These are phyloP conservation scores for Talaromyces sp. DNA, from an alignment of 2,329 filamentous ascomycete species.

Conservation along the genomic window DNA sequence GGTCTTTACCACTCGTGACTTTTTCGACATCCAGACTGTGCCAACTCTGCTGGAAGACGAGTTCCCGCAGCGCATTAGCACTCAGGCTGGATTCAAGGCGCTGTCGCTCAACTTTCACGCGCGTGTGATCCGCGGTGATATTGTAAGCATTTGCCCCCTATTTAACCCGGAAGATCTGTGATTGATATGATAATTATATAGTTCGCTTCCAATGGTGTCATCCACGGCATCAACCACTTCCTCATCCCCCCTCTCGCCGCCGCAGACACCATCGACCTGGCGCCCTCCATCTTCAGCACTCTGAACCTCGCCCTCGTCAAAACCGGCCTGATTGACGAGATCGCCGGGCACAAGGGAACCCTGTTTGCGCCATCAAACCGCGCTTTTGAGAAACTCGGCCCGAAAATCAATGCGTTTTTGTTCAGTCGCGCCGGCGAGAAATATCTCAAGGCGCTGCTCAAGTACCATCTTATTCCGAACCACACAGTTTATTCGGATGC, in stretches of 20 bases:
- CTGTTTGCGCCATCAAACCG: conserved; percentile 74
- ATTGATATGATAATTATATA: conserved; percentile 21
- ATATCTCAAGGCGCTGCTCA: conserved; percentile 70
- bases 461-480: conserved; percentile 71
- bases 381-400: conserved; percentile 64
- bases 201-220: conserved; percentile 70
- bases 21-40: conserved; percentile 66
- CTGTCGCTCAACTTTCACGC: conserved; percentile 72
- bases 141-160: conserved; percentile 44
- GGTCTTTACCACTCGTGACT: conserved; percentile 58
- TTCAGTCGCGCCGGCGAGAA: conserved; percentile 69
- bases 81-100: conserved; percentile 59
- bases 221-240: conserved; percentile 69
- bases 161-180: not conserved
- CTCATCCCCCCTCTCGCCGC: conserved; percentile 66
- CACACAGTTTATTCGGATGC: conserved; percentile 76
- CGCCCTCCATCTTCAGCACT: conserved; percentile 71
- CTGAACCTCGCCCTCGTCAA: conserved; percentile 68
- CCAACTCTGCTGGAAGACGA: conserved; percentile 64
- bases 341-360: conserved; percentile 59
- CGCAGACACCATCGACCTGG: conserved; percentile 58
- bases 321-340: conserved; percentile 64
- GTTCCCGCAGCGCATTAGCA: conserved; percentile 66
- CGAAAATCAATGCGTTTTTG: conserved; percentile 71
- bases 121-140: conserved; percentile 63